Conservation (phyloP, 164 flowering plant genomes). For the Magnolia sinica region DNA sequence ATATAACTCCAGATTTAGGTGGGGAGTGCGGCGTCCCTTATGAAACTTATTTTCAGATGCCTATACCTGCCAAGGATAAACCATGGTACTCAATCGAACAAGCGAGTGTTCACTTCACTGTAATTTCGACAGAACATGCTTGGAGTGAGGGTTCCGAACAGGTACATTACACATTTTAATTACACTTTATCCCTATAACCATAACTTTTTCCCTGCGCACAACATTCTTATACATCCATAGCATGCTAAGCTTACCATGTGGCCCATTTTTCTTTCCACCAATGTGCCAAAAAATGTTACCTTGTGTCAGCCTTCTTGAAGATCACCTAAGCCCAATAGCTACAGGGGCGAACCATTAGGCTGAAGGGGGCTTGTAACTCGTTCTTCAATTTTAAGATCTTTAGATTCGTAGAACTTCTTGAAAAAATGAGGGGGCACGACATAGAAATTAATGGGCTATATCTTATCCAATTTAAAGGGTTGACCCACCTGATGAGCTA, state of each 20-base stretch:
- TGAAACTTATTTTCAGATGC: constrained; percentile 89
- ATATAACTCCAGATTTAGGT: constrained; percentile 71
- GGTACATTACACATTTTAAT: constrained; percentile 26
- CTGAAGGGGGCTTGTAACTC: no score
- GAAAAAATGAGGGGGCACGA: no score
- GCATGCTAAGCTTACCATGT: no score
- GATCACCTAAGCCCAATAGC: no score
- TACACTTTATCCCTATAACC: neutral
- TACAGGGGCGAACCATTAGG: no score
- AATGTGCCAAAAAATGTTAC: no score
- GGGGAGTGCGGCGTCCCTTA: constrained; percentile 95
- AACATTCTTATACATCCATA: no score
- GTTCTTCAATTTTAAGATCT: no score
- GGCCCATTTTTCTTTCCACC: neutral
- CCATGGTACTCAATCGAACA: constrained; percentile 96
- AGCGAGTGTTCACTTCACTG: constrained; percentile 74
- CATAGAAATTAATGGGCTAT: no score
- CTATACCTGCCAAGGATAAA: constrained; percentile 63
- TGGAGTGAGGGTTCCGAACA: constrained; percentile 66
- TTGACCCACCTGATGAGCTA: neutral
- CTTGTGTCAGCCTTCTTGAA: no score
- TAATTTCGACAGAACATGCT: constrained; percentile 82
- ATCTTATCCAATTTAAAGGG: neutral
- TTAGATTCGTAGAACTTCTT: no score
- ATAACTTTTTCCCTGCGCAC: no score